Evolutionary conservation across 768 basidiomycete genomes (phyloP).

Genomic region (Suillus luteus): DNA sequence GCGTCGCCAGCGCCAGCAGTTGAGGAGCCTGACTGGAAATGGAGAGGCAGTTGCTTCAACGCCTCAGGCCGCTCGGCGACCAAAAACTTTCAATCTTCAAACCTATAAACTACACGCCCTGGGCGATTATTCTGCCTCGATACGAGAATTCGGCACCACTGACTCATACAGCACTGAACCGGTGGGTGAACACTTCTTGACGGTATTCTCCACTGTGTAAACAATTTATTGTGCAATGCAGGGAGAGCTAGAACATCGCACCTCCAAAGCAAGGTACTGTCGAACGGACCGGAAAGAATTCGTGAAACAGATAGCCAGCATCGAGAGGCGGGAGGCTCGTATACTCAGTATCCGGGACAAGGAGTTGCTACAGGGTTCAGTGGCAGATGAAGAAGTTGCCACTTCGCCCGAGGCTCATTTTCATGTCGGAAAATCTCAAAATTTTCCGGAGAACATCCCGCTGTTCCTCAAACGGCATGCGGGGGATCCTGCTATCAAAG

Average conservation of each 20-base stretch:
- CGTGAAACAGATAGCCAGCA: not conserved
- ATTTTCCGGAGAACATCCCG: not conserved
- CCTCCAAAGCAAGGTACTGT: slow-evolving; percentile 13
- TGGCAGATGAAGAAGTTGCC: not conserved
- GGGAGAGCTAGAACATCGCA: slow-evolving; percentile 23
- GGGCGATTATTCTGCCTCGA: slow-evolving; percentile 31
- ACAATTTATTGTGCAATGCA: not conserved
- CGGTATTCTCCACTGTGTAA: too few species aligned
- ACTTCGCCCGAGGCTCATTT: slow-evolving; percentile 17
- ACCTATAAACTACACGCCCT: slow-evolving; percentile 37
- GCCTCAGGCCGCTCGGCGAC: not conserved
- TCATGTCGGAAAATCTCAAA: slow-evolving; percentile 20
- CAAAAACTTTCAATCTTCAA: slow-evolving; percentile 28
- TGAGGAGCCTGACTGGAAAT: not conserved
- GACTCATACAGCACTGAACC: slow-evolving; percentile 36
- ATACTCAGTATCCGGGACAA: slow-evolving; percentile 1
- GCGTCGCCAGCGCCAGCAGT: not conserved
- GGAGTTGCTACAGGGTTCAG: not conserved
- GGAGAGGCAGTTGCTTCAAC: not conserved
- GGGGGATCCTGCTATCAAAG: slow-evolving; percentile 31
- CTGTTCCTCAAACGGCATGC: slow-evolving; percentile 8
- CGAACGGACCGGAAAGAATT: slow-evolving; percentile 11
- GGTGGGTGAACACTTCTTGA: slow-evolving; percentile 20
- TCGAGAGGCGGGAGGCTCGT: not conserved
- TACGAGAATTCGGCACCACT: slow-evolving; percentile 33